These are phyloP conservation scores for Hsuehochloa calcarea DNA, from an alignment of 176 grass and related monocot genomes.

Conservation along the genomic window DNA sequence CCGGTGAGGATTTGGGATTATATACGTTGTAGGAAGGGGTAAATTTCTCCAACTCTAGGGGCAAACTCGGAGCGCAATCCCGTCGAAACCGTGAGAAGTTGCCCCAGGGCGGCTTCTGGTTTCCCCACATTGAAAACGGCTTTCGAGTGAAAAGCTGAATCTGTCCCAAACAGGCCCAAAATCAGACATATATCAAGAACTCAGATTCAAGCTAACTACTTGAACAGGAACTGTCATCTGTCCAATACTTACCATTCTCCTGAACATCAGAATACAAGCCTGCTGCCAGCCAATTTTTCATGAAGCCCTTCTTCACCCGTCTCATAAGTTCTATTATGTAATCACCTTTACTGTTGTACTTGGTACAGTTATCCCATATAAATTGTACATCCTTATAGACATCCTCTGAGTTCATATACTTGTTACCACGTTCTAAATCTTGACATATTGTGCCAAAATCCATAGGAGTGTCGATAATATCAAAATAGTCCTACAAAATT, in stretches of 20 bases:
- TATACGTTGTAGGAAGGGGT: no score
- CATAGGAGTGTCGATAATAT: slow-evolving; percentile 96
- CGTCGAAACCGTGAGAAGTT: no score
- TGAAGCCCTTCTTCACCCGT: slow-evolving; percentile 95
- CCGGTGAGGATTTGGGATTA: no score
- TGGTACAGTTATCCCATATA: slow-evolving; percentile 94
- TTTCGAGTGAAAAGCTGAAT: no score
- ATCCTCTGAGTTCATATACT: slow-evolving; percentile 92
- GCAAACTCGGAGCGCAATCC: no score
- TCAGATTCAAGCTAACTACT: background rate
- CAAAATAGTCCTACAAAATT: slow-evolving; percentile 85
- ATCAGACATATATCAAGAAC: background rate
- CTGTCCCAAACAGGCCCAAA: no score
- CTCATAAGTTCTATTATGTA: slow-evolving; percentile 97
- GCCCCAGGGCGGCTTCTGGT: no score
- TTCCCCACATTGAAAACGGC: no score
- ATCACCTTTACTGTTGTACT: slow-evolving; percentile 97
- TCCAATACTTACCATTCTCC: slow-evolving; percentile 52
- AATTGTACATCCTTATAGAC: slow-evolving; percentile 85
- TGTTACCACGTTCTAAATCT: slow-evolving; percentile 65
- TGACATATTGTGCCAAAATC: slow-evolving; percentile 97
- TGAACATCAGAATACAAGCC: slow-evolving; percentile 67
- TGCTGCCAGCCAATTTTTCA: slow-evolving; percentile 83
- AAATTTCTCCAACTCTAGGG: no score
- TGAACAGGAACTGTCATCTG: background rate